Base-by-base conservation (phyloP, 148 eudicot species). In the Rhododendron simsii region DNA sequence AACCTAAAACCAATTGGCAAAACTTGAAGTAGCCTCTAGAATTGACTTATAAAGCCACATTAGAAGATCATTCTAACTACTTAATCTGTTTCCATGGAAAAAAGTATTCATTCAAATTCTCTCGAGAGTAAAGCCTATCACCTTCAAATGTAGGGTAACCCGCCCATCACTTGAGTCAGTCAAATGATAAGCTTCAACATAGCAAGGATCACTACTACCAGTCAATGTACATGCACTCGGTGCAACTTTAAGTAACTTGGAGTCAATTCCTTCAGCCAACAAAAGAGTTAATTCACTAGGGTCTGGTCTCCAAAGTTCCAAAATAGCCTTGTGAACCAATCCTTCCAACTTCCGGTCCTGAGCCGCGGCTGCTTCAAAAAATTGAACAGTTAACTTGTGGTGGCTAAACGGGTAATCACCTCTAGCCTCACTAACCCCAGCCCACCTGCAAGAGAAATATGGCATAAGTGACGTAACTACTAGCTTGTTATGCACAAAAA, bases 331-430 rank as follows among this genome's bases (percentile, higher is more conserved):
- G 86, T 95, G 99, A 86, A 97, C 97, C 86, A 97, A 87, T 57
- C 98, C 98, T 92, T 97, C 99, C 87, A 97, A 88, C 89, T 95
- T 97, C 78, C 99, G 87, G 89, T 97, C 99, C 90, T 97, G 98
- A 80, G 98, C 99, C 10, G 99, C 95, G 88, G 96, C 88, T 85
- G 96, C 93, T 87, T 97, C 99, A 90, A 95, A 97, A 88, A 97
- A 97, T 88, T 95, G 98, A 84, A 97, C 95, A 28, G 99, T 97
- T 86, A 97, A 86, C 90, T 97, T 95, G 90, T 95, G 99, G 89
- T 97, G 99, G 89, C 99, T 95, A 89, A 97, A 95, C 26, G 99
- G 98, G 87, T 97, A 97, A 85, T 97, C 98, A 86, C 99, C 99
- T 85, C 93, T 91, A 83, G 98, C 93, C 87, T 94, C 98, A 82